A percentile compares a stretch with the other conserved stretches of the same genome.
Evolutionary conservation across 225 moss, liverwort and hornwort species (phyloP).

Genomic region (Neckera pumila): DNA sequence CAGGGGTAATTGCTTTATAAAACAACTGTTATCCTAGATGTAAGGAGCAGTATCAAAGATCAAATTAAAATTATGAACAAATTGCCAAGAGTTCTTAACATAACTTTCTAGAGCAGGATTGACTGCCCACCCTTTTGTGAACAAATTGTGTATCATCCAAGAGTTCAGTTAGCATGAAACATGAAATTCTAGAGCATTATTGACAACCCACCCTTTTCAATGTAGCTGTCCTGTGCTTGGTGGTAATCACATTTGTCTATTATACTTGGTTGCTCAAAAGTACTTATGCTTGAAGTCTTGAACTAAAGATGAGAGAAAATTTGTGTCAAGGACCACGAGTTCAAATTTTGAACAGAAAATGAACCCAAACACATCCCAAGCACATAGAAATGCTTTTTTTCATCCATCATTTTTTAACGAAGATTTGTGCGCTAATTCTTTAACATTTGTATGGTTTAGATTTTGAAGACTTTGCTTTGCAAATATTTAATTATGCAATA

Average conservation of each 20-base stretch:
- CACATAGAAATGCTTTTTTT: too few species aligned
- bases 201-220: neutral
- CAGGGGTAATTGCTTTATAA: neutral
- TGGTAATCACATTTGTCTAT: neutral
- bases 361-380: too few species aligned
- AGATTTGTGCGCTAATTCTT: too few species aligned
- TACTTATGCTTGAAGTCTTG: neutral
- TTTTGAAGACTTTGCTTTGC: too few species aligned
- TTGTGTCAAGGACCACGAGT: too few species aligned
- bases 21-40: neutral
- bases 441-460: too few species aligned
- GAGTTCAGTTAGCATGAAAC: neutral
- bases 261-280: neutral
- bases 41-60: neutral
- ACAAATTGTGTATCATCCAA: neutral
- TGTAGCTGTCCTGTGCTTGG: neutral
- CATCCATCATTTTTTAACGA: too few species aligned
- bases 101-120: neutral
- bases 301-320: neutral
- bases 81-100: neutral
- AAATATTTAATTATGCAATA: too few species aligned
- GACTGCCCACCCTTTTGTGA: neutral
- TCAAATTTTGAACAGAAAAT: too few species aligned
- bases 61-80: neutral
- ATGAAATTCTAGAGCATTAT: neutral